Percentiles rank a stretch among this genome's conserved stretches.
Evolutionary conservation across 2,329 filamentous ascomycete genomes (phyloP).

Genomic region (Lanzia echinophila): DNA sequence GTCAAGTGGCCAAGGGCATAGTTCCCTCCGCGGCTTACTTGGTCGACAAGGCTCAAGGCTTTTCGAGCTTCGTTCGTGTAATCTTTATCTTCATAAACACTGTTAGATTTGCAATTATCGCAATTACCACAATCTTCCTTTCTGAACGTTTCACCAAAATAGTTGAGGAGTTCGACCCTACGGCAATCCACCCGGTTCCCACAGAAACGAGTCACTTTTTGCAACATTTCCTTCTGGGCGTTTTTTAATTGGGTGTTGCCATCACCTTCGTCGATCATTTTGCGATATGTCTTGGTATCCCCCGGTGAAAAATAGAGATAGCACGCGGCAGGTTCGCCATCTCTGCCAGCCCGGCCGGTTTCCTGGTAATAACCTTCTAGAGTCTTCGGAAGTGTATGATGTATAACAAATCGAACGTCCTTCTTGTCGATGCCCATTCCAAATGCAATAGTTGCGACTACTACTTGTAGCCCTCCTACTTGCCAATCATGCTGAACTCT

Average conservation of each 20-base stretch:
- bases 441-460: constrained; percentile 97
- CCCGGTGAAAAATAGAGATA: constrained; percentile 81
- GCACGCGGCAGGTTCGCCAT: constrained; percentile 81
- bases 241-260: constrained; percentile 73
- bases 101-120: constrained; percentile 79
- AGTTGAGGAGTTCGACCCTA: constrained; percentile 79
- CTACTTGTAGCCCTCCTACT: constrained; percentile 69
- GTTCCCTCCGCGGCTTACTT: constrained; percentile 46
- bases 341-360: constrained; percentile 87
- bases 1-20: constrained; percentile 74
- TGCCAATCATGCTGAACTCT: constrained; percentile 79
- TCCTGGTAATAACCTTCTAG: constrained; percentile 98
- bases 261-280: constrained; percentile 78
- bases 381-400: constrained; percentile 88
- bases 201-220: constrained; percentile 78
- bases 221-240: constrained; percentile 77
- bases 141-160: constrained; percentile 84
- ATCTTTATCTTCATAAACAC: constrained; percentile 65
- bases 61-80: constrained; percentile 68
- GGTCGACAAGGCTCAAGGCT: constrained; percentile 64
- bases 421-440: constrained; percentile 99
- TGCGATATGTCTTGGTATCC: constrained; percentile 66
- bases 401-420: constrained; percentile 93
- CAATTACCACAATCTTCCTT: constrained; percentile 68
- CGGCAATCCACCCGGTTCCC: constrained; percentile 86